These are phyloP conservation scores for Dichotomocladium elegans DNA, from an alignment of 371 early-diverging fungal genomes.

Conservation along the genomic window DNA sequence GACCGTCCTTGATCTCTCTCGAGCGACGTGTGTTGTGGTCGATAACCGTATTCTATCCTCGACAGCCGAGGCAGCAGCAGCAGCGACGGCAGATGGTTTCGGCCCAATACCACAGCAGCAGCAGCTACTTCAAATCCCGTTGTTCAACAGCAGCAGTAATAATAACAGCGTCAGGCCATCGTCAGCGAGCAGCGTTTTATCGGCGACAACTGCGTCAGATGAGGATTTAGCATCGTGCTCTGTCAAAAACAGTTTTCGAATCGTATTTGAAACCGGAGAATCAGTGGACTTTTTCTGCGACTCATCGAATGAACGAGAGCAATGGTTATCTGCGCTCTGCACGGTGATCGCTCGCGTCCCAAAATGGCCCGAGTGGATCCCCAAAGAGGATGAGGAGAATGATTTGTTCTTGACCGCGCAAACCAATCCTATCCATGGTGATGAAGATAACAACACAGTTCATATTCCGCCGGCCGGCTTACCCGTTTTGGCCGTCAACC, in stretches of 20 bases:
- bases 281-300: slow-evolving; percentile 31
- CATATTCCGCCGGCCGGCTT: too few species aligned
- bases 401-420: too few species aligned
- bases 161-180: background rate
- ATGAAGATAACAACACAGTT: too few species aligned
- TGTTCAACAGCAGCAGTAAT: background rate
- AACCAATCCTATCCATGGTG: too few species aligned
- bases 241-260: slow-evolving; percentile 25
- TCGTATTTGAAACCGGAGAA: slow-evolving; percentile 22
- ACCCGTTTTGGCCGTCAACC: too few species aligned
- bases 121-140: slow-evolving; percentile 4
- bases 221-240: slow-evolving; percentile 8
- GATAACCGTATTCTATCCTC: slow-evolving; percentile 12
- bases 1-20: slow-evolving; percentile 22
- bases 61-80: too few species aligned
- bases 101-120: too few species aligned
- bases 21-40: slow-evolving; percentile 13
- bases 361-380: slow-evolving; percentile 19
- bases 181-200: background rate
- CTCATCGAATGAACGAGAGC: slow-evolving; percentile 15
- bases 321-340: slow-evolving; percentile 25
- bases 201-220: background rate
- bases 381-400: slow-evolving; percentile 3
- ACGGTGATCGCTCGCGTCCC: slow-evolving; percentile 15
- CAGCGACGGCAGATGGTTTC: too few species aligned